Base-by-base conservation (phyloP, 2,329 filamentous ascomycete species). In the Neocatenulostroma microsporum region DNA sequence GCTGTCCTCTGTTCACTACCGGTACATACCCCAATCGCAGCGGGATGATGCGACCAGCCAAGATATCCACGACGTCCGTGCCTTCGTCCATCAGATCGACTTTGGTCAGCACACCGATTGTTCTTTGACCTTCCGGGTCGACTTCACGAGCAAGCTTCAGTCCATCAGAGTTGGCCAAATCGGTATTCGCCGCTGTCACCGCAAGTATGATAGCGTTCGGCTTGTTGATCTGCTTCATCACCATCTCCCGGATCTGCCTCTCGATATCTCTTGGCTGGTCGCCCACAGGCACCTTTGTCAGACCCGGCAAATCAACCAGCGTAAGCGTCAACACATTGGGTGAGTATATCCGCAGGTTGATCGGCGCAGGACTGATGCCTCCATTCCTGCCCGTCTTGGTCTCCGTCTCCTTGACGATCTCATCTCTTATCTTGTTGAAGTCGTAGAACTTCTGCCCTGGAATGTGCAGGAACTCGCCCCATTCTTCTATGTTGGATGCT, bases 81-180 rank as follows among this genome's bases (percentile, higher is more conserved):
- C 91, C 91, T 18, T 94, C 86, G 62, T 98, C 91, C 91, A 98
- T 98, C 58, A 98, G 68, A 68, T 98, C 91, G 44, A 98, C 88
- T 74, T 98, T 98, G 53, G 89, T 96, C 54, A 98, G 74, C 44
- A 98, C 91, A 75, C 91, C 91, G 49, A 98, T 98, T 33, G 91
- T 98, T 61, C 91, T 78, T 68, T 96, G 89, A 57, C 91, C 91
- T 61, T 98, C 88, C 3, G 89, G 89, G 55, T 98, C 91, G 27
- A 98, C 91, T 67, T 98, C 89, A 55, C 91, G 78, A 25, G 91
- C 91, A 51, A 98, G 74, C 69, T 98, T 95, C 60, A 98, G 68
- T 54, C 91, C 91, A 62, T 98, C 91, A 14, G 91, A 98, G 70
- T 98, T 98, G 57, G 91, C 91, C 72, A 98, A 72, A 77, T 98